Evolutionary conservation across 2,329 filamentous ascomycete species (phyloP).

Genomic region (Trichothecium roseum): DNA sequence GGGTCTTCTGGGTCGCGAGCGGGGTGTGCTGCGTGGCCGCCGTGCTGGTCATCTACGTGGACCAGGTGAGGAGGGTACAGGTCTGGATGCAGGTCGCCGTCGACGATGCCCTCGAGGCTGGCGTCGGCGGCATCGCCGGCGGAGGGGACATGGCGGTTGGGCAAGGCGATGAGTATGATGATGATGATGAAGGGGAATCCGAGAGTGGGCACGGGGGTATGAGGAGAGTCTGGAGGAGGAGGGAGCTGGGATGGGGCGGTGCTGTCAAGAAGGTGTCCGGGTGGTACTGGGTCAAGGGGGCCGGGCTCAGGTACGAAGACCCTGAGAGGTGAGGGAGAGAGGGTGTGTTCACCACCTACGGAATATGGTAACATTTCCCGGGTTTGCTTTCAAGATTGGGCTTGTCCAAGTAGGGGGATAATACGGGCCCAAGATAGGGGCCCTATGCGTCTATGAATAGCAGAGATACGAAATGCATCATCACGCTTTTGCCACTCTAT

Average conservation of each 20-base stretch:
- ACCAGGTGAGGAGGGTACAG: slow-evolving; percentile 32
- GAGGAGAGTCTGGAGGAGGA: slow-evolving; percentile 28
- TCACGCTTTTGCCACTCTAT: no score
- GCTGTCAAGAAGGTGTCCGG: slow-evolving; percentile 30
- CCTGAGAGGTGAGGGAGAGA: slow-evolving; percentile 13
- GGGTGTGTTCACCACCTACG: no score
- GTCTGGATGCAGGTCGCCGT: slow-evolving; percentile 34
- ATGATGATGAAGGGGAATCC: slow-evolving; percentile 12
- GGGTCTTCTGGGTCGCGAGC: slow-evolving; percentile 36
- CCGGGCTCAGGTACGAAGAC: slow-evolving; percentile 1
- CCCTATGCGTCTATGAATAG: no score
- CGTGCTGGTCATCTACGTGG: slow-evolving; percentile 35
- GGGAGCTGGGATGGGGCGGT: slow-evolving; percentile 35
- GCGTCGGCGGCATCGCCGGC: slow-evolving; percentile 14
- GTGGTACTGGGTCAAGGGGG: slow-evolving; percentile 18
- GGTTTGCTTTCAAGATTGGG: no score
- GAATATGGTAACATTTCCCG: no score
- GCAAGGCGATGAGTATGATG: slow-evolving; percentile 25
- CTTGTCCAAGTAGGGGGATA: no score
- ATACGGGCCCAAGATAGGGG: no score
- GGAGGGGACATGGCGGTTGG: slow-evolving; percentile 25
- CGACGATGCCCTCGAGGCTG: slow-evolving; percentile 11
- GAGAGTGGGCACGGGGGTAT: slow-evolving; percentile 13
- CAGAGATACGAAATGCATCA: no score
- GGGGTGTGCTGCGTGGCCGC: slow-evolving; percentile 26